Percentiles rank a stretch among this genome's conserved stretches.
Conservation (phyloP, 768 basidiomycete genomes). For the Heimioporus sp. region DNA sequence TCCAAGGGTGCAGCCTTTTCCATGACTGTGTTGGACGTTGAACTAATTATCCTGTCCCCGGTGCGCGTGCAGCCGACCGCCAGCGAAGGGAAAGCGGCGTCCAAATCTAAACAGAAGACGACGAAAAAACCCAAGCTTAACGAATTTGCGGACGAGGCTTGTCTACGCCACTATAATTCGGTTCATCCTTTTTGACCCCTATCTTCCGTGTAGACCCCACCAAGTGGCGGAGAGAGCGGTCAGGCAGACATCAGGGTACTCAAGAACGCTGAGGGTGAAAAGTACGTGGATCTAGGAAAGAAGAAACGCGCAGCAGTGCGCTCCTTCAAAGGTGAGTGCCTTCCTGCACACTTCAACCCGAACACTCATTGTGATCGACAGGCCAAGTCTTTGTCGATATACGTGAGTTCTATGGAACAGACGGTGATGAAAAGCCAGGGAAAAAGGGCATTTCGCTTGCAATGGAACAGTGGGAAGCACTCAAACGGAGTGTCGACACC, state of each 20-base stretch:
- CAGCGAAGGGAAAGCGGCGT: constrained; percentile 10
- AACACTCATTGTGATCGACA: constrained; percentile 27
- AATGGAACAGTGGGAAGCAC: constrained; percentile 63
- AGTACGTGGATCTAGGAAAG: constrained; percentile 67
- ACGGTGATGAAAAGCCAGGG: constrained; percentile 68
- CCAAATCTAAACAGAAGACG: constrained; percentile 18
- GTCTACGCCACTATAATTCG: neutral
- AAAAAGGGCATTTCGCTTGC: constrained; percentile 77
- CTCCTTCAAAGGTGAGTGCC: constrained; percentile 41
- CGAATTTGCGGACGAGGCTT: constrained; percentile 3
- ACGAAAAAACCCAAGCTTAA: constrained; percentile 38
- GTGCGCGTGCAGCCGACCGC: neutral
- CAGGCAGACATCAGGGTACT: constrained; percentile 5
- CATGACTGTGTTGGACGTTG: neutral
- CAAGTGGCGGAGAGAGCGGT: constrained; percentile 1
- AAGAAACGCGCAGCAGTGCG: constrained; percentile 64
- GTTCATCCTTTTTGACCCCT: constrained; percentile 13
- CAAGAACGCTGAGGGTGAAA: constrained; percentile 33
- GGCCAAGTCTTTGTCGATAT: constrained; percentile 64
- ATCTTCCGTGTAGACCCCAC: constrained; percentile 11
- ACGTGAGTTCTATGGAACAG: constrained; percentile 64
- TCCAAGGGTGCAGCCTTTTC: constrained; percentile 12
- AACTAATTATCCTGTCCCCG: neutral
- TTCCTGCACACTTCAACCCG: neutral
- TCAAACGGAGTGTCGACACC: constrained; percentile 42